Conservation (phyloP, 768 basidiomycete species). For the Suillus fuscotomentosus region DNA sequence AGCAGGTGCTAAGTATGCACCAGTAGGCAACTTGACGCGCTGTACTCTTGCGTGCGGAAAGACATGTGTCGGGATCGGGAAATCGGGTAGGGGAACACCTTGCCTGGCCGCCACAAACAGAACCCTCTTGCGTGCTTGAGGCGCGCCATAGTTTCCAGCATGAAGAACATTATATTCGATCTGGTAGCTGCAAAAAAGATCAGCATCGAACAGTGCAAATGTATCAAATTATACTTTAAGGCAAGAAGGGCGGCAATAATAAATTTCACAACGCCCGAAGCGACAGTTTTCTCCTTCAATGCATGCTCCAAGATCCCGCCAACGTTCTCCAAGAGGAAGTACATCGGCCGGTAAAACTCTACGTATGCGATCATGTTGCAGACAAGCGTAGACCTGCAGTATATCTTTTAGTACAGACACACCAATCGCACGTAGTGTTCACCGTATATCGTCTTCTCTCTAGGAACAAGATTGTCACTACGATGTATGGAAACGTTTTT, state of each 20-base stretch:
- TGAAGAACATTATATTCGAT: slow-evolving; percentile 63
- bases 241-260: slow-evolving; percentile 57
- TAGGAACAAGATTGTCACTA: slow-evolving; percentile 19
- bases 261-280: slow-evolving; percentile 65
- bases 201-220: neutral
- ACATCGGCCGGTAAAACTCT: slow-evolving; percentile 61
- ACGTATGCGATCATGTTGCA: slow-evolving; percentile 72
- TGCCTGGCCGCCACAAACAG: slow-evolving; percentile 68
- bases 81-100: slow-evolving; percentile 55
- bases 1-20: slow-evolving; percentile 38
- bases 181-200: slow-evolving; percentile 46
- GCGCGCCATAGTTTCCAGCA: slow-evolving; percentile 69
- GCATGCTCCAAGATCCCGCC: slow-evolving; percentile 53
- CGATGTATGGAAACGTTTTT: neutral
- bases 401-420: neutral
- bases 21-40: slow-evolving; percentile 43
- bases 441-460: slow-evolving; percentile 64
- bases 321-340: slow-evolving; percentile 76
- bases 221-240: slow-evolving; percentile 50
- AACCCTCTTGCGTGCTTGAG: slow-evolving; percentile 64
- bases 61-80: slow-evolving; percentile 64
- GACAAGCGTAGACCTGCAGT: slow-evolving; percentile 54
- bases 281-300: slow-evolving; percentile 41
- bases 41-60: slow-evolving; percentile 32
- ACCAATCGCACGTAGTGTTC: slow-evolving; percentile 1